Percentiles rank a stretch among this genome's conserved stretches.
phyloP scores from a whole-genome alignment of 352 stramenopile genomes.

The Peronosclerospora sorghi region DNA sequence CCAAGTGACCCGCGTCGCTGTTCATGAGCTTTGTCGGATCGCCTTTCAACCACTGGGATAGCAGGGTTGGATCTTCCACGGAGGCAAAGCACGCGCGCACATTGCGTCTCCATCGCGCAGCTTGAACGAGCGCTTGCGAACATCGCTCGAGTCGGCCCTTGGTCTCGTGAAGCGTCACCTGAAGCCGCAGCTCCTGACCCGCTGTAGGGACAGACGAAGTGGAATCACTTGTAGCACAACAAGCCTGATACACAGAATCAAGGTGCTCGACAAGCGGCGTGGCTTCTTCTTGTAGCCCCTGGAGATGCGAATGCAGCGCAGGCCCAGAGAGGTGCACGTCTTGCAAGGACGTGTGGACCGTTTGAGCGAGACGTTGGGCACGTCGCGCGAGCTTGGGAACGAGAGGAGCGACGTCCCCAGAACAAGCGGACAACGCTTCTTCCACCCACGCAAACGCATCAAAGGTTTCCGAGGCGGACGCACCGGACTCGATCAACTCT shows the following conservation, averaged over 20 bases:
- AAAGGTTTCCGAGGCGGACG: conserved; percentile 38
- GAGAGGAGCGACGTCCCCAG: conserved; percentile 23
- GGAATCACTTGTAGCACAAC: conserved; percentile 10
- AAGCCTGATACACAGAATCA: conserved; percentile 27
- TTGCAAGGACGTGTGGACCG: conserved; percentile 47
- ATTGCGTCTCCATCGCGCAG: conserved; percentile 53
- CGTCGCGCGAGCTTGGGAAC: conserved; percentile 39
- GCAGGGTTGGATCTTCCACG: conserved; percentile 29
- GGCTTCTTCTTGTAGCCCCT: conserved; percentile 31
- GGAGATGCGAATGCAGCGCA: conserved; percentile 43
- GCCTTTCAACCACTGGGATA: conserved; percentile 8
- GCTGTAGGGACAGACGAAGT: neutral
- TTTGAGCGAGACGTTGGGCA: conserved; percentile 44
- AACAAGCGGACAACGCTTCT: conserved; percentile 29
- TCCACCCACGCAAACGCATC: conserved; percentile 67
- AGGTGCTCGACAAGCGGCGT: conserved; percentile 32
- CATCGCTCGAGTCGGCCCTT: conserved; percentile 54
- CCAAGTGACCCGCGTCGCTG: conserved; percentile 17
- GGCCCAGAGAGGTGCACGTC: conserved; percentile 39
- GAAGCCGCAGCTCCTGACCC: conserved; percentile 29
- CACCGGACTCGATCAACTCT: conserved; percentile 32
- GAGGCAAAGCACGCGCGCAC: conserved; percentile 36
- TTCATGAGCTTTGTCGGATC: no score
- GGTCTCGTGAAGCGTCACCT: conserved; percentile 60
- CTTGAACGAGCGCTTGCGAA: conserved; percentile 57